phyloP scores from a whole-genome alignment of 192 early-diverging fungal genomes.

The Geranomyces variabilis region DNA sequence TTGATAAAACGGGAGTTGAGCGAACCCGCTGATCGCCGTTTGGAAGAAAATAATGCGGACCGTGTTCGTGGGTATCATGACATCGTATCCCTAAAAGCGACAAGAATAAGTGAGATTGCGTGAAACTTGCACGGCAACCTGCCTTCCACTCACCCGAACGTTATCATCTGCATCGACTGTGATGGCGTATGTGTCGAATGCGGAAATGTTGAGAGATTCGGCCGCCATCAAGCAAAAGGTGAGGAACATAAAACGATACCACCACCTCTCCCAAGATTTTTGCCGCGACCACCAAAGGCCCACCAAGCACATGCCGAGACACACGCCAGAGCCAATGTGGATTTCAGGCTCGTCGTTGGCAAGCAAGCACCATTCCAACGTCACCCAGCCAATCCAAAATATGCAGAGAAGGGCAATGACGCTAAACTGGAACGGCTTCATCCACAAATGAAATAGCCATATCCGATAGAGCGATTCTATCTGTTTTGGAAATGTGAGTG shows the following conservation, averaged over 20 bases:
- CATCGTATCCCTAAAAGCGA: background rate
- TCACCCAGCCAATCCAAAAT: slow-evolving; percentile 10
- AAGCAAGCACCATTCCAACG: slow-evolving; percentile 3
- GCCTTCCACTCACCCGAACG: background rate
- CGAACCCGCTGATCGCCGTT: slow-evolving; percentile 14
- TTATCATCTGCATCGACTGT: background rate
- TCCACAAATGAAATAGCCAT: slow-evolving; percentile 28
- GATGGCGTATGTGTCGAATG: background rate
- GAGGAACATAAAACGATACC: slow-evolving; percentile 19
- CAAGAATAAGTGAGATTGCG: background rate
- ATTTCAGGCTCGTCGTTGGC: background rate
- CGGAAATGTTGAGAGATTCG: slow-evolving; percentile 11
- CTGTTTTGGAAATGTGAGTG: slow-evolving; percentile 3
- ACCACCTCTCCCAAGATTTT: slow-evolving; percentile 16
- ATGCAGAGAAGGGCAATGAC: slow-evolving; percentile 11
- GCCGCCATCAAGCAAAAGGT: slow-evolving; percentile 12
- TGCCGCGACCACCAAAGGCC: slow-evolving; percentile 6
- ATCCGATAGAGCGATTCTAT: slow-evolving; percentile 20
- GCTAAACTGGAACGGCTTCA: slow-evolving; percentile 15
- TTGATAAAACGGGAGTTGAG: slow-evolving; percentile 16
- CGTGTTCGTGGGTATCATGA: background rate
- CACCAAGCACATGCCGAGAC: background rate
- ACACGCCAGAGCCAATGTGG: slow-evolving; percentile 7
- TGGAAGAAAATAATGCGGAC: slow-evolving; percentile 29
- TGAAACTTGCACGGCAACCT: background rate